Evolutionary conservation across 139 green algal genomes (phyloP), one percentile per base, ranked within the genome.

Genomic region (Eudorina sp.): DNA sequence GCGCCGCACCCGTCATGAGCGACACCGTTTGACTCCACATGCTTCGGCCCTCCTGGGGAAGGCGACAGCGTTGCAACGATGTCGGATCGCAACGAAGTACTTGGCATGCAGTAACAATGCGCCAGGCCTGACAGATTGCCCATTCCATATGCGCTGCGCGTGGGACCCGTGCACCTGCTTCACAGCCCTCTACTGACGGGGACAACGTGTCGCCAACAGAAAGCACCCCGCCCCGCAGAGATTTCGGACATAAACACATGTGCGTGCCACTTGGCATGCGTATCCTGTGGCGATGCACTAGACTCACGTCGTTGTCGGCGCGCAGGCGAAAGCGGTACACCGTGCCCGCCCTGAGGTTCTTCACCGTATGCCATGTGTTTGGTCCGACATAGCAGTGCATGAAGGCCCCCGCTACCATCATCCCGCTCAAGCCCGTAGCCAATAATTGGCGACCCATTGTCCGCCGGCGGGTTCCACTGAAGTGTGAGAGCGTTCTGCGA

Each of bases 401-500:
- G 70, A 96, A 96, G 25, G 92, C 83, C 31, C 88, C 83, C 45
- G 58, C 78, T 31, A n/a, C 93, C 94, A 19, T 98, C 91, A 78
- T 95, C 93, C 66, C 94, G 88, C 79, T 97, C 92, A 70, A 98
- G 64, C n/a, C 85, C 58, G 62, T 97, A 97, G n/a, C 66, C 40
- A 19, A 66, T 92, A 55, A 97, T 86, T 25, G 85, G 72, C 23
- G 90, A 83, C 60, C 94, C 95, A 48, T 95, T 95, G 81, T 94
- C 91, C 3, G 55, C 5, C 2, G 93, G 91, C 2, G 89, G n/a
- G 27, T 5, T 34, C 94, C 92, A 96, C 34, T 81, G 36, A 60
- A 95, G 64, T 4, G 77, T 91, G n/a, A 92, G 29, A 25, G 79
- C 55, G 7, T 81, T 86, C 91, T 95, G 86, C 78, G 84, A 21